Evolutionary conservation across 306 rosid species (phyloP).

Genomic region (Pyrus betulifolia): DNA sequence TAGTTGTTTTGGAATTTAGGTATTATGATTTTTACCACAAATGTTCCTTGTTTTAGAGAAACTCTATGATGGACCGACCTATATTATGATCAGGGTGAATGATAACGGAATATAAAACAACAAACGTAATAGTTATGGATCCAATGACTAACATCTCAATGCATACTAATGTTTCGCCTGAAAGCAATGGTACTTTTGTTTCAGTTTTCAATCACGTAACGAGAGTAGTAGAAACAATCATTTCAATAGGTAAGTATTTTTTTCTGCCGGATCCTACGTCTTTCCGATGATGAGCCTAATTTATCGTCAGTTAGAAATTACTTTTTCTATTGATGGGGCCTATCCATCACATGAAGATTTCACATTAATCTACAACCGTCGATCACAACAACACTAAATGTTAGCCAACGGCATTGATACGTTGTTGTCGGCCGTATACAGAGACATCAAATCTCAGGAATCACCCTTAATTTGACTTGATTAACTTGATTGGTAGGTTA

Average conservation of each 20-base stretch:
- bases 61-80: too few species aligned
- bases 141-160: background rate
- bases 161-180: too few species aligned
- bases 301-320: background rate
- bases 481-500: background rate
- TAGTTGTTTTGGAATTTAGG: background rate
- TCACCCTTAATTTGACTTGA: background rate
- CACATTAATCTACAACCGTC: background rate
- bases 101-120: too few species aligned
- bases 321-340: too few species aligned
- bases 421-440: background rate
- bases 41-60: too few species aligned
- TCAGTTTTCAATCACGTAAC: too few species aligned
- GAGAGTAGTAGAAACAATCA: too few species aligned
- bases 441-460: background rate
- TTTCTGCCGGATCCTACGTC: rapidly evolving
- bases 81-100: too few species aligned
- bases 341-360: background rate
- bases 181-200: too few species aligned
- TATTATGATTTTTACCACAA: too few species aligned
- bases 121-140: too few species aligned
- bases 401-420: background rate
- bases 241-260: too few species aligned
- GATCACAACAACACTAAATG: background rate
- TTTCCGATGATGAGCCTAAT: background rate